Percentiles rank a stretch among this genome's conserved stretches.
phyloP scores from a whole-genome alignment of 2,329 filamentous ascomycete species.

The Botrytis aclada region DNA sequence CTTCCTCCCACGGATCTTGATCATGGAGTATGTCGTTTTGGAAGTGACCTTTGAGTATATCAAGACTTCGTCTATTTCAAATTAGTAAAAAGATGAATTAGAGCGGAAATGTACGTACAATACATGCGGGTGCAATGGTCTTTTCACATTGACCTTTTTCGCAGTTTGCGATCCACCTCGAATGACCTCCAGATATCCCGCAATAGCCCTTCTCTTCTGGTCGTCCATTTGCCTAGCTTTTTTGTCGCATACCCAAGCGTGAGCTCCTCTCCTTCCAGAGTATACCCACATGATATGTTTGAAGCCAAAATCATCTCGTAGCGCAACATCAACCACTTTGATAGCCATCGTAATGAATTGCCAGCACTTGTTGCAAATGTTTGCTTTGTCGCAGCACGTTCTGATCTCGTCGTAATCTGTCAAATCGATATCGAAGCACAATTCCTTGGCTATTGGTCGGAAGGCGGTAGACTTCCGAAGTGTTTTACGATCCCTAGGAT shows the following conservation, averaged over 20 bases:
- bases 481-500: conserved; percentile 89
- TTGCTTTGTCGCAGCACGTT: conserved; percentile 90
- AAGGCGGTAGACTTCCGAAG: conserved; percentile 78
- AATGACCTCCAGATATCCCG: conserved; percentile 87
- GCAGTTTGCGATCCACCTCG: conserved; percentile 80
- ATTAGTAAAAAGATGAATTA: conserved; percentile 17
- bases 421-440: conserved; percentile 99
- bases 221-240: conserved; percentile 83
- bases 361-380: conserved; percentile 94
- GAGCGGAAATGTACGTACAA: conserved; percentile 47
- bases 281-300: conserved; percentile 98
- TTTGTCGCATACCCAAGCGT: conserved; percentile 97
- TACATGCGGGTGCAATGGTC: conserved; percentile 88
- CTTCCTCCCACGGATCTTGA: conserved; percentile 79
- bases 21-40: conserved; percentile 74
- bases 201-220: conserved; percentile 77
- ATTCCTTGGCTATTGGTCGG: conserved; percentile 83
- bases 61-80: conserved; percentile 67
- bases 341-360: conserved; percentile 97
- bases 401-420: conserved; percentile 97
- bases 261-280: conserved; percentile 90
- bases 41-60: conserved; percentile 82
- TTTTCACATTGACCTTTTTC: conserved; percentile 79
- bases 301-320: conserved; percentile 95
- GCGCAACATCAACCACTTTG: conserved; percentile 81